Evolutionary conservation across 345 rosid genomes (phyloP).

Genomic region (Populus ilicifolia): DNA sequence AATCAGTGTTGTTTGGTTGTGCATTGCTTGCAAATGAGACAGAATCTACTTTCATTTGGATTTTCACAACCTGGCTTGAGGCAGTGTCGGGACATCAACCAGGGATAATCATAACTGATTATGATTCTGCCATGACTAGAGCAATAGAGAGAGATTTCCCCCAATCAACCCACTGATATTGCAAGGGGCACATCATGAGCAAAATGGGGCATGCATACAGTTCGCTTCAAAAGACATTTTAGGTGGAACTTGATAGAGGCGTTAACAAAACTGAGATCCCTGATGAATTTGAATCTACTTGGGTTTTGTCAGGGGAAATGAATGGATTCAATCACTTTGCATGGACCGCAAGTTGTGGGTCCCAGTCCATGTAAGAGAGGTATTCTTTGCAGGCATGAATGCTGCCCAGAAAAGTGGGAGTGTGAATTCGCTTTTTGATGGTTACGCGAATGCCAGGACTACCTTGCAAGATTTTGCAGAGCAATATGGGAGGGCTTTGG

Average conservation of each 20-base stretch:
- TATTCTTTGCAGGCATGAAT: constrained; percentile 34
- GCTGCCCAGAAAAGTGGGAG: constrained; percentile 13
- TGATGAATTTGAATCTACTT: constrained; percentile 33
- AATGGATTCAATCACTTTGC: constrained; percentile 36
- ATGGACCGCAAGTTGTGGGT: constrained; percentile 27
- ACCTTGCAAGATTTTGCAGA: constrained; percentile 25
- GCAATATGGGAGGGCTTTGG: constrained; percentile 34
- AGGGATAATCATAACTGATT: constrained; percentile 24
- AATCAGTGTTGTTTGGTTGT: constrained; percentile 32
- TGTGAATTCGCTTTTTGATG: constrained; percentile 40
- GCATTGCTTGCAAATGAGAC: constrained; percentile 33
- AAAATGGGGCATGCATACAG: constrained; percentile 24
- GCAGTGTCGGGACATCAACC: constrained; percentile 30
- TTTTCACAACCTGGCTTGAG: constrained; percentile 36
- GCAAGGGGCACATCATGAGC: constrained; percentile 31
- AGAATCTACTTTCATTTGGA: constrained; percentile 30
- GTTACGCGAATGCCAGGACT: constrained; percentile 29
- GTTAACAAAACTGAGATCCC: constrained; percentile 25
- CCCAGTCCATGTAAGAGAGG: constrained; percentile 23
- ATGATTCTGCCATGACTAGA: constrained; percentile 26
- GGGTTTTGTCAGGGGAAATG: constrained; percentile 31
- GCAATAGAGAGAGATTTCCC: constrained; percentile 28
- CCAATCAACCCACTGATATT: constrained; percentile 23
- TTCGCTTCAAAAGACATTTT: constrained; percentile 27
- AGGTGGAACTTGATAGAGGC: constrained; percentile 25